Percentiles rank a stretch among this genome's conserved stretches.
Evolutionary conservation across 2,329 filamentous ascomycete genomes (phyloP).

Genomic region (Colletotrichum ledebouriae): DNA sequence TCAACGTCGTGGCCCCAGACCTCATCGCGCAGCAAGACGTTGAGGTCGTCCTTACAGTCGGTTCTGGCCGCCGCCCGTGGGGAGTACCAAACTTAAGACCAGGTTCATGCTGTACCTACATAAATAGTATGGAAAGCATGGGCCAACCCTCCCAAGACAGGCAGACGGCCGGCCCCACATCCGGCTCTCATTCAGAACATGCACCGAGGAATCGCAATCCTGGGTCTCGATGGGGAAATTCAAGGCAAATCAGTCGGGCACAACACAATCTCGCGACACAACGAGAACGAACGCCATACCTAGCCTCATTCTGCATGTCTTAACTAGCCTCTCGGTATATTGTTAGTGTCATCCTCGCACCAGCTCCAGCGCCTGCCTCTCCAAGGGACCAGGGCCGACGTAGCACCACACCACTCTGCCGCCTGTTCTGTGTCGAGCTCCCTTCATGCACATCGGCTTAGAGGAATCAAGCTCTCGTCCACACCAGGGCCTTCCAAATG

Average conservation of each 20-base stretch:
- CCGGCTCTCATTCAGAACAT: slow-evolving; percentile 16
- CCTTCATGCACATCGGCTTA: slow-evolving; percentile 34
- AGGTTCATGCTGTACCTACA: too few relatives aligned
- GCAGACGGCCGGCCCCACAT: slow-evolving; percentile 21
- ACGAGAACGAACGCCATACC: background rate
- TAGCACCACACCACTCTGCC: slow-evolving; percentile 18
- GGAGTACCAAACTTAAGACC: too few relatives aligned
- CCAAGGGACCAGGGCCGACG: slow-evolving; percentile 12
- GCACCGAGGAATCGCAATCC: slow-evolving; percentile 39
- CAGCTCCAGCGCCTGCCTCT: slow-evolving; percentile 14
- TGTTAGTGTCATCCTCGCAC: slow-evolving; percentile 25
- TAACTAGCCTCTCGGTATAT: slow-evolving; percentile 28
- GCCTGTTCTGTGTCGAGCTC: slow-evolving; percentile 16
- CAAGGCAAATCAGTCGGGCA: background rate
- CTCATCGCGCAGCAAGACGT: too few relatives aligned
- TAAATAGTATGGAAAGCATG: background rate
- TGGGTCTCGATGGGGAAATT: slow-evolving; percentile 37
- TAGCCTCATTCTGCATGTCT: slow-evolving; percentile 33
- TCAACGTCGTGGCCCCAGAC: too few relatives aligned
- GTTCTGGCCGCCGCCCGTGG: too few relatives aligned
- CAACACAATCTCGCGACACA: slow-evolving; percentile 2
- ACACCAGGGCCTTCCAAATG: background rate
- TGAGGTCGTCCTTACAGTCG: too few relatives aligned
- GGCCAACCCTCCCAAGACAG: background rate
- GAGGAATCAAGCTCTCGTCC: slow-evolving; percentile 12